These are phyloP conservation scores for Chlorociboria aeruginascens DNA, from an alignment of 495 filamentous ascomycete genomes.

Conservation along the genomic window DNA sequence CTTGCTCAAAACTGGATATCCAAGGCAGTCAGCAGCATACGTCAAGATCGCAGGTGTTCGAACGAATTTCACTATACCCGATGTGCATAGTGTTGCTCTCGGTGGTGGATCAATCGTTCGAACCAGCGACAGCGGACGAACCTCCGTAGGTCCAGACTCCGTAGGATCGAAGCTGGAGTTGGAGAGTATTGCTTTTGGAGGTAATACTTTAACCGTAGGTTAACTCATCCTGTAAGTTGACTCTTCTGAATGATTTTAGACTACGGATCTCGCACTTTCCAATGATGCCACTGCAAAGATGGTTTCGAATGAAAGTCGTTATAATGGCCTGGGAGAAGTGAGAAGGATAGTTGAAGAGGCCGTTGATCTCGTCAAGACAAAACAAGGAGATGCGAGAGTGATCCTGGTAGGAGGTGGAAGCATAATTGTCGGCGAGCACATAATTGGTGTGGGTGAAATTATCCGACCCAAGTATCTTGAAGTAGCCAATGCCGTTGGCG, in stretches of 20 bases:
- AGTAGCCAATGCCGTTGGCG: conserved; percentile 19
- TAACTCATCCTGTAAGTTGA: conserved; percentile 1
- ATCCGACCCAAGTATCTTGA: conserved; percentile 24
- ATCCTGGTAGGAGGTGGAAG: conserved; percentile 36
- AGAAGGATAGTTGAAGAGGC: conserved; percentile 28
- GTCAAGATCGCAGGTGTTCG: conserved; percentile 38
- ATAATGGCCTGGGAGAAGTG: conserved; percentile 21
- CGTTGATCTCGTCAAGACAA: conserved; percentile 39
- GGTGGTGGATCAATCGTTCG: conserved; percentile 40
- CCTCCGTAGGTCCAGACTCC: conserved; percentile 31
- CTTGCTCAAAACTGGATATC: conserved; percentile 39
- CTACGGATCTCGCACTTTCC: conserved; percentile 11
- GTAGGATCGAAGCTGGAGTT: conserved; percentile 29
- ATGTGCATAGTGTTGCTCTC: conserved; percentile 39
- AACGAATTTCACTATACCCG: conserved; percentile 41
- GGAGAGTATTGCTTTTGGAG: conserved; percentile 37
- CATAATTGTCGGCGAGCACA: conserved; percentile 24
- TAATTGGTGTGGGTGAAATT: conserved; percentile 22
- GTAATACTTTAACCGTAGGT: conserved; percentile 36
- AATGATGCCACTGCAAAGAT: neutral
- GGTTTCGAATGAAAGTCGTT: neutral
- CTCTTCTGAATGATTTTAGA: conserved; percentile 4
- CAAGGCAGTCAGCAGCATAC: conserved; percentile 41
- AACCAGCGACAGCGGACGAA: conserved; percentile 8
- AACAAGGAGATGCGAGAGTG: conserved; percentile 31